Base-by-base conservation (phyloP, 495 filamentous ascomycete genomes). In the Paragyromitra xinjiangensis region DNA sequence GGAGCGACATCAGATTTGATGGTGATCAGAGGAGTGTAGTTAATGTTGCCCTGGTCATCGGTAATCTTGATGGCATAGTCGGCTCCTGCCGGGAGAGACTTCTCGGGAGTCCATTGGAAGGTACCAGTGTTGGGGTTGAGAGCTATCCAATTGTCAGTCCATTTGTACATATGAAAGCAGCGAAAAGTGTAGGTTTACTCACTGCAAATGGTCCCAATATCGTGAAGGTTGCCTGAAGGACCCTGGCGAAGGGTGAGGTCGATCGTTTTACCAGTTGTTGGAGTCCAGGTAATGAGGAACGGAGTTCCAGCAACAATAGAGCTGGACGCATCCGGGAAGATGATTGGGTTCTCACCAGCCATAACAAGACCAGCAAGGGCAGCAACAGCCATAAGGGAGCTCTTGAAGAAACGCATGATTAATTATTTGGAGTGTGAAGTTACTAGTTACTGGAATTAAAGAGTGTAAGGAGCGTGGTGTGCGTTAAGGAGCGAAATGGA, bases 271-370 rank as follows among this genome's bases (percentile, higher is more conserved):
- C 1, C 12, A 6, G 84, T 84, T 72, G 84, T 85, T 26, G 85
- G 83, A 1, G 83, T 74, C 90, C 90, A 92, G 59, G 85, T 91
- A 84, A 92, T 89, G 67, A 80, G 82, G 85, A 84, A 91, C 42
- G 85, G 76, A 76, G 84, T 80, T 73, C 90, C 89, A 68, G 84
- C 88, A 4, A 86, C 85, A 24, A 91, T 88, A 58, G 83, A 75
- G 81, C 86, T 82, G 77, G 84, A 83, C 71, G 88, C 82, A 75
- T 85, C 84, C 29, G 90, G 90, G 11, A 77, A 79, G 76, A 65
- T 69, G 82, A 91, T 88, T 53, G 90, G 84, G 81, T 92, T 92
- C 67, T 78, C 70, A 19, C 73, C 64, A 69, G 85, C 87, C 84
- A 86, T 84, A 83, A 73, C 78, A 11, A 89, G 87, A 61, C 84